Percentiles rank a stretch among this genome's conserved stretches.
phyloP scores from a whole-genome alignment of 441 rosid species.

The Mallotus japonicus region DNA sequence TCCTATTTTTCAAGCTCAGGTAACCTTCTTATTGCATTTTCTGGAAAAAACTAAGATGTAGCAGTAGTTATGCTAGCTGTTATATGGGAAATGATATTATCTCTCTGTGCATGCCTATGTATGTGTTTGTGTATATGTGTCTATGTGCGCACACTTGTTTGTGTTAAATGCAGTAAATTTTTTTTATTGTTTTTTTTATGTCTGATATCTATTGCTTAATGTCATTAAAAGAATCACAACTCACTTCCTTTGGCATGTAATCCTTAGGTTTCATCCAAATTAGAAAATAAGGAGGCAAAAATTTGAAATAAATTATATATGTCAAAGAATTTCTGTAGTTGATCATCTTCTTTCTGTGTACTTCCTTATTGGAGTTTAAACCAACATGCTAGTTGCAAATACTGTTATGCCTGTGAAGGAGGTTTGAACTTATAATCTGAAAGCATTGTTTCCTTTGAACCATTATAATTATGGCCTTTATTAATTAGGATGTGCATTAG shows the following conservation, averaged over 20 bases:
- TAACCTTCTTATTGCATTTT: slow-evolving; percentile 26
- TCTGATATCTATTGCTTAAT: background rate
- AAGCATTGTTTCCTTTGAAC: background rate
- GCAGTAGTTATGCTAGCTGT: slow-evolving; percentile 10
- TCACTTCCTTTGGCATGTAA: background rate
- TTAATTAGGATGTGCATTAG: background rate
- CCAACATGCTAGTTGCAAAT: background rate
- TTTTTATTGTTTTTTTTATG: background rate
- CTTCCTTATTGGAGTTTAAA: background rate
- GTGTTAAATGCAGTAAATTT: background rate
- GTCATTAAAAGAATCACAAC: background rate
- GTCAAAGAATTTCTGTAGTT: background rate
- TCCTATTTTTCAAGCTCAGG: slow-evolving; percentile 78
- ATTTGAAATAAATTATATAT: background rate
- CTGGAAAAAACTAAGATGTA: slow-evolving; percentile 9
- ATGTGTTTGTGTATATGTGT: background rate
- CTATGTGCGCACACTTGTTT: background rate
- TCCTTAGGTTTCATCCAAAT: background rate
- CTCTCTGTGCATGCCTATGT: background rate
- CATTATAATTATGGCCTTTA: background rate
- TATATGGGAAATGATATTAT: background rate
- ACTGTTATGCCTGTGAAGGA: background rate
- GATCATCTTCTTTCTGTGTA: background rate
- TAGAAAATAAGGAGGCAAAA: background rate
- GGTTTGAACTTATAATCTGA: background rate